Evolutionary conservation across 345 rosid species (phyloP).

Genomic region (Eutrema japonicum): DNA sequence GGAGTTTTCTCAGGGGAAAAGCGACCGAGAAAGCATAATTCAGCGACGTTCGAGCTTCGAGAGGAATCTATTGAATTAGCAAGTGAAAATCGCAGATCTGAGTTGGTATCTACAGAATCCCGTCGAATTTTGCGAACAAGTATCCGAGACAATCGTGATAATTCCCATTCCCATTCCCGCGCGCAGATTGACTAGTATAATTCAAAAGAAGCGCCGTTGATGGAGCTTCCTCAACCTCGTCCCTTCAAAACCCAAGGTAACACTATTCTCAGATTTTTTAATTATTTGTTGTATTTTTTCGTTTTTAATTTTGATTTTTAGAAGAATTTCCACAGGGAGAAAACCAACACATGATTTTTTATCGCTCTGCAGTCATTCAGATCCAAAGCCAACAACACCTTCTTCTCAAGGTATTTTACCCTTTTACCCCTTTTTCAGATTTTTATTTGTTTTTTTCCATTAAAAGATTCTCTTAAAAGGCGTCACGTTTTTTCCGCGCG

Average conservation of each 20-base stretch:
- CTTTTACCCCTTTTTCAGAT: conserved; percentile 35
- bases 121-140: neutral
- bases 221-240: conserved; percentile 93
- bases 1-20: conserved; percentile 29
- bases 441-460: neutral
- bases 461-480: conserved; percentile 27
- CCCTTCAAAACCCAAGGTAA: conserved; percentile 75
- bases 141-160: neutral
- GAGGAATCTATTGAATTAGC: neutral
- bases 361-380: conserved; percentile 87
- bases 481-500: conserved; percentile 54
- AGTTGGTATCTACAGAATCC: neutral
- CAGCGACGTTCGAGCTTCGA: conserved; percentile 7
- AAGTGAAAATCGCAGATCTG: conserved; percentile 51
- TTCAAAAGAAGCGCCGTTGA: conserved; percentile 33
- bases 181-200: neutral
- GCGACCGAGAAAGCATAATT: conserved; percentile 42
- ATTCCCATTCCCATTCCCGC: conserved; percentile 12
- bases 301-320: conserved; percentile 40
- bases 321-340: conserved; percentile 68
- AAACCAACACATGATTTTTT: conserved; percentile 90
- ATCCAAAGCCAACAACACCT: conserved; percentile 57
- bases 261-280: conserved; percentile 2
- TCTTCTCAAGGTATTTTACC: conserved; percentile 66
- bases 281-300: neutral